A percentile compares a stretch with the other conserved stretches of the same genome.
Evolutionary conservation across 2,329 filamentous ascomycete genomes (phyloP).

Genomic region (Aspergillus transmontanensis): DNA sequence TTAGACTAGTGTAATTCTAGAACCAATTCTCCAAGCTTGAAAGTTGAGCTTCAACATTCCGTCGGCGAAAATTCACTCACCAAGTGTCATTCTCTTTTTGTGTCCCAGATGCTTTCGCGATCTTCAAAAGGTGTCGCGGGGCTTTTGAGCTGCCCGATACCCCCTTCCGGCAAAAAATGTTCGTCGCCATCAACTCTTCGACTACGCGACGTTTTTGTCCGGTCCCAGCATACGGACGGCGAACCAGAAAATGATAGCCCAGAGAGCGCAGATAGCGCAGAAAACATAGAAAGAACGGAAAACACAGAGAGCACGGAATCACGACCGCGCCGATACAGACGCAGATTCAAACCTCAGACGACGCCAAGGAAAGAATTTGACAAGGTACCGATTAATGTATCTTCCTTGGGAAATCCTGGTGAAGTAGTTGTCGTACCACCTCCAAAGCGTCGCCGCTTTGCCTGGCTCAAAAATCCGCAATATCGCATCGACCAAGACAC

Average conservation of each 20-base stretch:
- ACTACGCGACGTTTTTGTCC: constrained; percentile 18
- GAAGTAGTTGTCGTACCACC: constrained; percentile 39
- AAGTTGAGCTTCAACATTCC: constrained; percentile 10
- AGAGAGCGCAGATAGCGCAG: background rate
- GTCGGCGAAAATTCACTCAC: constrained; percentile 1
- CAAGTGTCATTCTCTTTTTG: constrained; percentile 1
- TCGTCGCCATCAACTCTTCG: constrained; percentile 8
- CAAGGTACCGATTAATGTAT: constrained; percentile 32
- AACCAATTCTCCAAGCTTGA: background rate
- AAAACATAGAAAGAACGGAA: too few species aligned
- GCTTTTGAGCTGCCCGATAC: constrained; percentile 24
- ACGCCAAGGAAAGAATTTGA: constrained; percentile 1
- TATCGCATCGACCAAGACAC: constrained; percentile 9
- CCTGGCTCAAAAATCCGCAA: background rate
- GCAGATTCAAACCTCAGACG: constrained; percentile 7
- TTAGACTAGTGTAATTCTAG: constrained; percentile 10
- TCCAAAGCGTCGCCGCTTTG: constrained; percentile 23
- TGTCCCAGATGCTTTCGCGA: constrained; percentile 31
- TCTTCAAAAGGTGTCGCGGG: constrained; percentile 23
- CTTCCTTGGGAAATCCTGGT: constrained; percentile 39
- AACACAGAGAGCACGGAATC: background rate
- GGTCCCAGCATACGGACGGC: constrained; percentile 23
- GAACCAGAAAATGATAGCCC: constrained; percentile 4
- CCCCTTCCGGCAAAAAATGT: constrained; percentile 13
- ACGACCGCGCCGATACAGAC: constrained; percentile 3